These are phyloP conservation scores for Cytospora leucostoma DNA, from an alignment of 2,329 filamentous ascomycete species.

Conservation along the genomic window DNA sequence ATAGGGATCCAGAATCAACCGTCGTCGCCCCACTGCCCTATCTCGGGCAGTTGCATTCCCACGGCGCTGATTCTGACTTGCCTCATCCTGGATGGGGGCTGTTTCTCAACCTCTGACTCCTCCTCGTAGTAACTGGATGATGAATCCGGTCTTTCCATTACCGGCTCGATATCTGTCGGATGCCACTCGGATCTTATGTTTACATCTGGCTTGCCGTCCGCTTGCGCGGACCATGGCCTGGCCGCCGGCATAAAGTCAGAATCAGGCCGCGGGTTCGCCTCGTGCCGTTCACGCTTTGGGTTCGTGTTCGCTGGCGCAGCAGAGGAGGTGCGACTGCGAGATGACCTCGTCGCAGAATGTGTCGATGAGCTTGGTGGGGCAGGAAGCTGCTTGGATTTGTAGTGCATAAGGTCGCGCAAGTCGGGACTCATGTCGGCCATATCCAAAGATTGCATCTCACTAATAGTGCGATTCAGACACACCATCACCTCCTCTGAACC, in stretches of 20 bases:
- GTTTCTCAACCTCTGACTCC: slow-evolving; percentile 27
- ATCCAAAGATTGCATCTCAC: slow-evolving; percentile 23
- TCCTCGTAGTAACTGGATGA: slow-evolving; percentile 32
- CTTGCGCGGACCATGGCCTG: slow-evolving; percentile 1
- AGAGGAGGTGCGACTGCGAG: slow-evolving; percentile 21
- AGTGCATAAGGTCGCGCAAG: slow-evolving; percentile 34
- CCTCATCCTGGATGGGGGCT: slow-evolving; percentile 36
- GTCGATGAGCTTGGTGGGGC: slow-evolving; percentile 14
- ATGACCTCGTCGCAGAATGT: slow-evolving; percentile 20
- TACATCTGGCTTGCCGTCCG: not conserved
- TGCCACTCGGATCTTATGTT: not conserved
- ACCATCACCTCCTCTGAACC: slow-evolving; percentile 30
- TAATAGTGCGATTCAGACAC: slow-evolving; percentile 30
- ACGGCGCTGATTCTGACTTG: slow-evolving; percentile 41
- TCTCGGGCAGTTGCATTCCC: slow-evolving; percentile 30
- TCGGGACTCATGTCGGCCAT: slow-evolving; percentile 33
- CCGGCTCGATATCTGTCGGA: slow-evolving; percentile 17
- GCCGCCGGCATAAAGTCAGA: slow-evolving; percentile 7
- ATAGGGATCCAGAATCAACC: slow-evolving; percentile 8
- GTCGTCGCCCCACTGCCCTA: slow-evolving; percentile 27
- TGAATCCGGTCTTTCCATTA: slow-evolving; percentile 38
- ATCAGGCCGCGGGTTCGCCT: slow-evolving; percentile 8
- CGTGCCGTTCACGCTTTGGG: not conserved
- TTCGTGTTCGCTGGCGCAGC: slow-evolving; percentile 13
- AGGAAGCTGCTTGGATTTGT: slow-evolving; percentile 29